Percentiles rank a stretch among this genome's conserved stretches.
Conservation (phyloP, 2,329 filamentous ascomycete species). For the Furcasterigmium furcatum region DNA sequence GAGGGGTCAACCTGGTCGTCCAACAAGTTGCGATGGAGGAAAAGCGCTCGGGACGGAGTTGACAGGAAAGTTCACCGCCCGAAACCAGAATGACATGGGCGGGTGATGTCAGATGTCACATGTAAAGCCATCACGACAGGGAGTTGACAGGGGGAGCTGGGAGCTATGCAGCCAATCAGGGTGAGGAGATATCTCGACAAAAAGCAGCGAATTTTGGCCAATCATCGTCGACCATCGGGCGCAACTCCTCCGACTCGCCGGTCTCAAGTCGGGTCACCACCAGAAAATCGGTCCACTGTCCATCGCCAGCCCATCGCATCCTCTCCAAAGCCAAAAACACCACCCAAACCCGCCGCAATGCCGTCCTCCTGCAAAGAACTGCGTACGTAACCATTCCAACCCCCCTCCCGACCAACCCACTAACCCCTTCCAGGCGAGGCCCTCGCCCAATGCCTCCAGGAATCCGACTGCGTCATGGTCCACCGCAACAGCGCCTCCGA, state of each 20-base stretch:
- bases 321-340: no score
- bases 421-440: conserved; percentile 65
- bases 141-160: neutral
- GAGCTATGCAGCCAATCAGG: no score
- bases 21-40: neutral
- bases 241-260: neutral
- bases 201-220: neutral
- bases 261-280: neutral
- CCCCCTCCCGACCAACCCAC: conserved; percentile 2
- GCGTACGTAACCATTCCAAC: conserved; percentile 54
- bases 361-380: conserved; percentile 96
- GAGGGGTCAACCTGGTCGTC: neutral
- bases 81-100: neutral
- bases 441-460: conserved; percentile 89
- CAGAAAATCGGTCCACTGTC: conserved; percentile 3
- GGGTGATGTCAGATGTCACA: conserved; percentile 13
- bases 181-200: neutral
- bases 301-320: neutral
- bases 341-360: conserved; percentile 53
- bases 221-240: neutral
- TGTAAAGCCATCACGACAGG: neutral
- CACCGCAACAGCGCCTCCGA: conserved; percentile 83
- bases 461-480: conserved; percentile 95
- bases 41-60: neutral
- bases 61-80: no score